Evolutionary conservation across 2,329 filamentous ascomycete genomes (phyloP), one percentile per base, ranked within the genome.

Genomic region (Pseudovirgaria hyperparasitica): DNA sequence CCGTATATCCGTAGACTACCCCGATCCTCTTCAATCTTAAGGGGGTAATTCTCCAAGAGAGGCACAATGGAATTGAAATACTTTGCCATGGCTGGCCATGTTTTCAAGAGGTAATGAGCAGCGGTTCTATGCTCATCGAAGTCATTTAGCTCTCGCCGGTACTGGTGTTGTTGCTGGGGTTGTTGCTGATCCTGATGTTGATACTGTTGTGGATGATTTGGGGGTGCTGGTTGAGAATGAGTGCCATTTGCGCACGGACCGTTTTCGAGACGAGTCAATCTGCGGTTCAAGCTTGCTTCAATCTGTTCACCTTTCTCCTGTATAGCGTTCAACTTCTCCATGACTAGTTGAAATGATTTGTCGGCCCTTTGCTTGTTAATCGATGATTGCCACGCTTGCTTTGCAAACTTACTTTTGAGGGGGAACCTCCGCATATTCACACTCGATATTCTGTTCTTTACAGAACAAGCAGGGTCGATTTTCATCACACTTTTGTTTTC

Each of bases 371-470:
- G 47, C 39, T 27, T 14, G 22, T 6, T 24, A 16, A 14, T 32
- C 16, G 18, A 13, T 21, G 17, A 30, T 19, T 14, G 13, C 22
- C 24, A 14, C 19, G 16, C 9, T 19, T 17, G 24, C 29, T 22
- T 23, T 12, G 18, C 23, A 26, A 37, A 34, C 78, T 51, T 65
- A 92, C 82, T 92, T 87, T 47, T 92, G 90, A 10, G 84, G 84
- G 13, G 84, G 80, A 5, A 90, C 79, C 46, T 94, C 86, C 38
- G 86, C 76, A 53, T 94, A 96, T 52, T 82, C 76, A 60, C 90
- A 98, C 28, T 75, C 67, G 17, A 84, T 67, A 38, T 70, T 76
- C 49, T 92, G 92, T 40, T 96, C 86, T 42, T 78, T 79, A 52
- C 90, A 98, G 43, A 75, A 73, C 28, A 49, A 43, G 32, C 54